Evolutionary conservation across 495 filamentous ascomycete species (phyloP), one percentile per base, ranked within the genome.

Genomic region (Halenospora varia): DNA sequence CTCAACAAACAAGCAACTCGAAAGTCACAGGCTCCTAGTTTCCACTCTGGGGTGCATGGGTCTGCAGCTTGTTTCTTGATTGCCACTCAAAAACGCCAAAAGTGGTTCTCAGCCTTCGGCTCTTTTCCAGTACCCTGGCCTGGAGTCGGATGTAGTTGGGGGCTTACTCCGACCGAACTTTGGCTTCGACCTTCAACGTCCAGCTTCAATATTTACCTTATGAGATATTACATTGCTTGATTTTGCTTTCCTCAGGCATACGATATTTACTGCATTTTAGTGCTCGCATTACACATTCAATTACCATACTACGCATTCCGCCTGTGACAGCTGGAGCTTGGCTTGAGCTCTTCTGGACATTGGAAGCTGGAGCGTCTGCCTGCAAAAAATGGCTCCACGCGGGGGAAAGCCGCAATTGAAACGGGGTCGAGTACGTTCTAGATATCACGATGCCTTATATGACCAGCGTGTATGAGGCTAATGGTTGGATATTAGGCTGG

Each of bases 401-500:
- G 59, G 63, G 65, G 79, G 80, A 70, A 76, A 75, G 70, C 76
- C 72, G 70, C 77, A 80, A 70, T 74, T 80, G 66, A 83, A 83
- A 68, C 71, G 80, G 63, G 70, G 62, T 55, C 69, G 78, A 64
- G 76, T 76, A 69, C 50, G 68, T 60, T 62, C 62, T 64, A 48
- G 65, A 20, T 13, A n/a, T 51, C 26, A 49, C 10, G 46, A 29
- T 60, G 53, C 56, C 56, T 65, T 53, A 29, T n/a, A 45, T 41
- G 10, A 19, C 8, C 25, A 2, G 8, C 10, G 23, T 49, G 9
- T 15, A 45, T 25, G 29, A 55, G 25, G 66, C 59, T 64, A 62
- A 63, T 40, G 55, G 51, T 19, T 56, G 39, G 56, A 60, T 25
- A 63, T 48, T 59, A 65, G 62, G 59, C 59, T 17, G 68, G 66